Conservation (phyloP, 1,284 basidiomycete species). For the Fomitopsis schrenkii region DNA sequence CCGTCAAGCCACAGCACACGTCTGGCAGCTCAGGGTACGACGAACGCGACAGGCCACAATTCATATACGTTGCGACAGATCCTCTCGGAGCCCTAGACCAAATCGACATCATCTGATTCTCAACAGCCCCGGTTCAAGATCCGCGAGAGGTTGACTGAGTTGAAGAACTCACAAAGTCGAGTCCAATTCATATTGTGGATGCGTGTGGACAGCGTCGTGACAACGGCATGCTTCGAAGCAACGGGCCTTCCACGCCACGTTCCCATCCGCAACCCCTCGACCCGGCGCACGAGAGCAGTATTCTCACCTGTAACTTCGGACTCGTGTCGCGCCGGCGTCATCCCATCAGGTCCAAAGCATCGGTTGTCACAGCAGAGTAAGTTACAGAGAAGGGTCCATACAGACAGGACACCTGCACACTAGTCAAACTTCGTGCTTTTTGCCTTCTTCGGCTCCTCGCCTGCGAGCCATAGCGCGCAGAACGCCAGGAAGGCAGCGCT, state of each 20-base stretch:
- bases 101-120: neutral
- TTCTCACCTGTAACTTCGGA: neutral
- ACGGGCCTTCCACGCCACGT: neutral
- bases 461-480: constrained; percentile 79
- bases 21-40: neutral
- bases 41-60: neutral
- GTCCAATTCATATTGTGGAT: neutral
- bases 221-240: neutral
- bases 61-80: neutral
- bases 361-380: neutral
- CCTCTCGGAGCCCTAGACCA: neutral
- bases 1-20: neutral
- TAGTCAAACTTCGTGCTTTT: constrained; percentile 26
- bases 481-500: constrained; percentile 83
- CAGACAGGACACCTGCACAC: constrained; percentile 4
- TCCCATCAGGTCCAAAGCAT: neutral
- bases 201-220: neutral
- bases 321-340: neutral
- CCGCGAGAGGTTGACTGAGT: neutral
- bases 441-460: constrained; percentile 50
- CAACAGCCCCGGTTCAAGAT: neutral
- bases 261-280: constrained; percentile 7
- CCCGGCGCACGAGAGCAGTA: too few relatives aligned
- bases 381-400: constrained; percentile 21
- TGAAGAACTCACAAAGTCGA: neutral